Percentiles rank a stretch among this genome's conserved stretches.
These are phyloP conservation scores for Apophysomyces trapeziformis DNA, from an alignment of 371 early-diverging fungal species.

Conservation along the genomic window DNA sequence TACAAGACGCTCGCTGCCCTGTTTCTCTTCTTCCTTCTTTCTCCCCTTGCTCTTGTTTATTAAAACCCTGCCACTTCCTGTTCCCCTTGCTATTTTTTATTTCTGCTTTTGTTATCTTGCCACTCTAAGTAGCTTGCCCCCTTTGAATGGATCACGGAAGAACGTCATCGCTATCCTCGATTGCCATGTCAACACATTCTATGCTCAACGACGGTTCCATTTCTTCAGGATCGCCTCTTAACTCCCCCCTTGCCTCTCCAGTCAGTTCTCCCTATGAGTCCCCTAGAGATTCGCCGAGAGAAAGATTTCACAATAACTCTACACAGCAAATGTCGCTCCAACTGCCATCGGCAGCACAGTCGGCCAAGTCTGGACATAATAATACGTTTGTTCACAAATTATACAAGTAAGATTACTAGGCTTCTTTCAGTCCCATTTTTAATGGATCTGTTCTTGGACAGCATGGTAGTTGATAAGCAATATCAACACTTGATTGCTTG, in stretches of 20 bases:
- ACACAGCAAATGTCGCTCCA: conserved; percentile 29
- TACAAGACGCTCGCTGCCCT: neutral
- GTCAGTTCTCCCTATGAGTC: conserved; percentile 30
- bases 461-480: conserved; percentile 76
- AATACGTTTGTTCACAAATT: conserved; percentile 41
- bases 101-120: neutral
- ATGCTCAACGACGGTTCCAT: conserved; percentile 31
- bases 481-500: conserved; percentile 78
- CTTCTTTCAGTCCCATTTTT: conserved; percentile 12
- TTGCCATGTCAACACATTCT: conserved; percentile 32
- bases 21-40: neutral
- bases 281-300: conserved; percentile 29
- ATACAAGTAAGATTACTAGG: conserved; percentile 25
- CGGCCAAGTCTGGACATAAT: conserved; percentile 11
- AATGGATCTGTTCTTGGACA: conserved; percentile 20
- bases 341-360: conserved; percentile 3
- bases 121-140: neutral
- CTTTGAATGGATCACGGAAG: conserved; percentile 27
- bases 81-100: conserved; percentile 3
- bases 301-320: conserved; percentile 32
- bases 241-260: conserved; percentile 39
- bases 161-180: conserved; percentile 20
- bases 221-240: conserved; percentile 40
- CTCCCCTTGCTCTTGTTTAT: neutral
- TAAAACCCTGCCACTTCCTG: conserved; percentile 6